phyloP scores from a whole-genome alignment of 352 stramenopile species.

The Elongisporangium prolatum region DNA sequence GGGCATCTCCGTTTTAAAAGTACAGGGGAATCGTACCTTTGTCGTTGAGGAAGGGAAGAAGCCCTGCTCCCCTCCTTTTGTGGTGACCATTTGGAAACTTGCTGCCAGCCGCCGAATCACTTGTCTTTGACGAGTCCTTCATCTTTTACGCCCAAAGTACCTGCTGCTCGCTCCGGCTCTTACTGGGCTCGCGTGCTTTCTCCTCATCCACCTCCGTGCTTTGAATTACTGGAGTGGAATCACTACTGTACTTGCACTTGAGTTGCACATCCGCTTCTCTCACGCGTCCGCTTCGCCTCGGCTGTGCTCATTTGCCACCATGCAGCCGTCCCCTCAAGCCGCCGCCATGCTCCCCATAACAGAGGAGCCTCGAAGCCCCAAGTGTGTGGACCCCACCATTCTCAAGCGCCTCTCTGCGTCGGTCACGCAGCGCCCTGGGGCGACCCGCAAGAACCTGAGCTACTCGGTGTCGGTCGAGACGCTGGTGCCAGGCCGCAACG shows the following conservation, averaged over 20 bases:
- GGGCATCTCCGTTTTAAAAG: neutral
- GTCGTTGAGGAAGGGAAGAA: neutral
- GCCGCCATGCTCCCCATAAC: conserved; percentile 9
- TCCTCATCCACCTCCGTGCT: neutral
- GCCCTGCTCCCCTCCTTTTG: neutral
- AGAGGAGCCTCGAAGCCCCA: conserved; percentile 16
- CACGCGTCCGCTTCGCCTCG: neutral
- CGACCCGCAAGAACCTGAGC: conserved; percentile 59
- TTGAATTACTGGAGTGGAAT: neutral
- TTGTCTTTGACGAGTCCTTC: neutral
- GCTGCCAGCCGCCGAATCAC: neutral
- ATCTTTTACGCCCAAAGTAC: neutral
- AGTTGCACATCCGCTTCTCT: neutral
- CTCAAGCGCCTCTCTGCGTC: conserved; percentile 77
- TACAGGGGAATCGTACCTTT: neutral
- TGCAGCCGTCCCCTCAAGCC: neutral
- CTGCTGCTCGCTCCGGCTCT: neutral
- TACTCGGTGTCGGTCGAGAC: conserved; percentile 79
- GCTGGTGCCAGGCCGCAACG: conserved; percentile 47
- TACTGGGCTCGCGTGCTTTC: neutral
- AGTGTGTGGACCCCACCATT: conserved; percentile 68
- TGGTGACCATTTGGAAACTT: neutral
- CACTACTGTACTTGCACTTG: neutral
- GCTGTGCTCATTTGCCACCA: neutral
- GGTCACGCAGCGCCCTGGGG: conserved; percentile 60